phyloP scores from a whole-genome alignment of 2,329 filamentous ascomycete genomes.

The Pestalotiopsis sp. region DNA sequence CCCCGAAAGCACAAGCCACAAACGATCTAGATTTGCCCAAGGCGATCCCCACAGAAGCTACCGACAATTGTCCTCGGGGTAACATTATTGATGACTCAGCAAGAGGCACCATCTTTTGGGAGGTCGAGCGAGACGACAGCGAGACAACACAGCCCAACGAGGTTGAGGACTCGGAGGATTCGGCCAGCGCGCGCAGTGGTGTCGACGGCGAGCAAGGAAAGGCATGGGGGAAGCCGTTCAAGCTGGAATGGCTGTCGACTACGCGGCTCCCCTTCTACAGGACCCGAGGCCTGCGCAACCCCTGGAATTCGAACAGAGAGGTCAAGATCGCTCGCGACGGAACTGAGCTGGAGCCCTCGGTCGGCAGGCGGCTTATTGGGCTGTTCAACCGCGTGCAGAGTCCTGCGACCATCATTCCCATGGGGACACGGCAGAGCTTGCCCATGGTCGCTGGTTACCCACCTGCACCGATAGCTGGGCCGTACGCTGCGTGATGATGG shows the following conservation, averaged over 20 bases:
- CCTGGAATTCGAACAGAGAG: constrained; percentile 93
- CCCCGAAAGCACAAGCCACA: constrained; percentile 62
- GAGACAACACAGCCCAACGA: constrained; percentile 25
- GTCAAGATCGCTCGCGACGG: constrained; percentile 96
- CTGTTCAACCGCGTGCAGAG: constrained; percentile 70
- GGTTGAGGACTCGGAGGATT: constrained; percentile 29
- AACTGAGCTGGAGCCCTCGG: constrained; percentile 84
- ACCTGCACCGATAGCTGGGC: constrained; percentile 34
- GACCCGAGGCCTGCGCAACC: constrained; percentile 84
- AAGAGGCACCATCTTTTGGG: constrained; percentile 97
- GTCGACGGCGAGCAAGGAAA: constrained; percentile 53
- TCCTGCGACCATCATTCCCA: constrained; percentile 31
- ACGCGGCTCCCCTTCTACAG: constrained; percentile 84
- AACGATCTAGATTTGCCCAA: constrained; percentile 71
- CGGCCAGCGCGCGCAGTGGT: constrained; percentile 30
- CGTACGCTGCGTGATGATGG: constrained; percentile 32
- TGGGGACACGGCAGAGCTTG: constrained; percentile 33
- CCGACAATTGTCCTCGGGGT: constrained; percentile 76
- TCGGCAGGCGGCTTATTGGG: constrained; percentile 75
- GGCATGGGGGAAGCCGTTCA: constrained; percentile 89
- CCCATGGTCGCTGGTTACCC: constrained; percentile 39
- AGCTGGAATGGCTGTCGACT: constrained; percentile 87
- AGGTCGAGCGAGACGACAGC: constrained; percentile 67
- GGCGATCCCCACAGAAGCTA: constrained; percentile 79
- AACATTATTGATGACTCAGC: constrained; percentile 91